Evolutionary conservation across 1,284 basidiomycete species (phyloP).

Genomic region (Ustanciosporium gigantosporum): DNA sequence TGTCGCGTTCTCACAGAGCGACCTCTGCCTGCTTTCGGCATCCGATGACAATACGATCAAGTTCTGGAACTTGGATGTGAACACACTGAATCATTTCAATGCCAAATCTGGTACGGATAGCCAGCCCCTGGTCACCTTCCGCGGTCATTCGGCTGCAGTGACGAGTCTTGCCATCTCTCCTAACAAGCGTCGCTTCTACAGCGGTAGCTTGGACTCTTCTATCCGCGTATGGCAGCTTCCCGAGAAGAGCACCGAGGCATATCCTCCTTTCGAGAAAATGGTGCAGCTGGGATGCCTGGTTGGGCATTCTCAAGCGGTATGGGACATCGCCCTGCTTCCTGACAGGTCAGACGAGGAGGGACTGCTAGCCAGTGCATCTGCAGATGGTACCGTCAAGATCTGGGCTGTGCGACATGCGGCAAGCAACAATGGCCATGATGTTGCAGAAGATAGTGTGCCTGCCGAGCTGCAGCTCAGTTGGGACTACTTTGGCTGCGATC

Average conservation of each 20-base stretch:
- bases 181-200: slow-evolving; percentile 77
- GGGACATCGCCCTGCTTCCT: slow-evolving; percentile 75
- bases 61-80: slow-evolving; percentile 75
- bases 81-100: slow-evolving; percentile 25
- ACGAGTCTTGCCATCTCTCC: slow-evolving; percentile 84
- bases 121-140: slow-evolving; percentile 74
- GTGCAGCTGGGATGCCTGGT: slow-evolving; percentile 77
- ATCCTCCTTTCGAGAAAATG: slow-evolving; percentile 82
- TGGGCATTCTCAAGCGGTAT: slow-evolving; percentile 90
- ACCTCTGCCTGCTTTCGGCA: slow-evolving; percentile 81
- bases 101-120: slow-evolving; percentile 27
- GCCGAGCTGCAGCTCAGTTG: slow-evolving; percentile 67
- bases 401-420: slow-evolving; percentile 66
- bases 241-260: slow-evolving; percentile 65
- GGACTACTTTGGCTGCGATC: slow-evolving; percentile 69
- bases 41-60: slow-evolving; percentile 95
- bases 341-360: slow-evolving; percentile 41
- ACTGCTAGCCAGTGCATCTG: slow-evolving; percentile 82
- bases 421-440: slow-evolving; percentile 2
- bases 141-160: slow-evolving; percentile 89
- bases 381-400: slow-evolving; percentile 88
- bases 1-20: slow-evolving; percentile 78
- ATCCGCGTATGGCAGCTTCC: slow-evolving; percentile 83
- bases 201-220: slow-evolving; percentile 88
- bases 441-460: slow-evolving; percentile 3